Percentiles rank a stretch among this genome's conserved stretches.
Evolutionary conservation across 306 rosid species (phyloP).

Genomic region (Malus fusca): DNA sequence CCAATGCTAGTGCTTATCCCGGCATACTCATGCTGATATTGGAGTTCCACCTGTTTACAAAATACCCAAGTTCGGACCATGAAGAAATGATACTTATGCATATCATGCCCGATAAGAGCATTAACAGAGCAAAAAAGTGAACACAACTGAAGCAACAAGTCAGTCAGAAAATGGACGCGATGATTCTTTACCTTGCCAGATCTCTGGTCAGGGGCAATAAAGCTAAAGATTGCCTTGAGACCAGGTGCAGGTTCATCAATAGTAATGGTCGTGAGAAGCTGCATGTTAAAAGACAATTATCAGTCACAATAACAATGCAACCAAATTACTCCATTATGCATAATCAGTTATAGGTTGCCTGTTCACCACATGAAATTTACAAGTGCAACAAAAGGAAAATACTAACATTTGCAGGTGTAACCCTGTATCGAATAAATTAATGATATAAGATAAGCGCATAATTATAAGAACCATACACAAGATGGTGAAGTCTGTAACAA

Average conservation of each 20-base stretch:
- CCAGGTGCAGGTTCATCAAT: conserved; percentile 92
- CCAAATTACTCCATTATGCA: background rate
- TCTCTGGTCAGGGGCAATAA: conserved; percentile 77
- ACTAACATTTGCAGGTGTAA: background rate
- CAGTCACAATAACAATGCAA: background rate
- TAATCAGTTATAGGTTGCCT: background rate
- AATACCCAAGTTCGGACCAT: background rate
- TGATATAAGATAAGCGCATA: background rate
- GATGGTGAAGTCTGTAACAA: background rate
- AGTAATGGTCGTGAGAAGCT: conserved; percentile 80
- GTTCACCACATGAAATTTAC: background rate
- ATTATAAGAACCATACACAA: background rate
- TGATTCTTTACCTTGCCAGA: conserved; percentile 69
- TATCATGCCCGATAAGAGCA: background rate
- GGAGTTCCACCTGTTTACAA: conserved; percentile 70
- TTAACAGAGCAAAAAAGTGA: background rate
- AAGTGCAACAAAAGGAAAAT: background rate
- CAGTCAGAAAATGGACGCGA: background rate
- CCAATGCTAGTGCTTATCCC: conserved; percentile 87
- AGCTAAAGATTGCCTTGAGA: conserved; percentile 77
- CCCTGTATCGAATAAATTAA: background rate
- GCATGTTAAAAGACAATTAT: conserved; percentile 15
- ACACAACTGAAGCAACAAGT: background rate
- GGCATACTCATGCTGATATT: conserved; percentile 83
- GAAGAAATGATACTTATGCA: background rate